phyloP scores from a whole-genome alignment of 2,329 filamentous ascomycete species.

The Beauveria pseudobassiana region DNA sequence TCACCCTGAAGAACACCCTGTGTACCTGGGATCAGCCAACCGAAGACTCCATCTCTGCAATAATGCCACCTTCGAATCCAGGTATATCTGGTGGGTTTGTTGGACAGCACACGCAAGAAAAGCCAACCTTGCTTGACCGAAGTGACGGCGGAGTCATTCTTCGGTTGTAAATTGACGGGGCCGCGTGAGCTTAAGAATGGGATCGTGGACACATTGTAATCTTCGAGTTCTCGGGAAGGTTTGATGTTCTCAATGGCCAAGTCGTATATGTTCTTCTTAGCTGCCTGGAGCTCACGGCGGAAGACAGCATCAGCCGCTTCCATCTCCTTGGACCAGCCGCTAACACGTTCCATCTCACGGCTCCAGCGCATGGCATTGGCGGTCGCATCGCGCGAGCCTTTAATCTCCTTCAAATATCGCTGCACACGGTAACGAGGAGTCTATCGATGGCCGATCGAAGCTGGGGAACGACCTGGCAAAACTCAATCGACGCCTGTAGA shows the following conservation, averaged over 20 bases:
- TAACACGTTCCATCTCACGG: slow-evolving; percentile 81
- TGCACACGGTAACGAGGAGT: slow-evolving; percentile 75
- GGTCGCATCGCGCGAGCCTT: slow-evolving; percentile 58
- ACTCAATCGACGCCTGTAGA: slow-evolving; percentile 87
- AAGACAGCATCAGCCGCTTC: slow-evolving; percentile 81
- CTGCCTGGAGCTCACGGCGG: slow-evolving; percentile 69
- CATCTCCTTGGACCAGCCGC: slow-evolving; percentile 92
- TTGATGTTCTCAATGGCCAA: slow-evolving; percentile 61
- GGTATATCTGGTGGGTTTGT: slow-evolving; percentile 81
- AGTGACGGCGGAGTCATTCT: slow-evolving; percentile 41
- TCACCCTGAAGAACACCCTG: slow-evolving; percentile 92
- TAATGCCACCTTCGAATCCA: slow-evolving; percentile 96
- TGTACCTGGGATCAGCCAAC: slow-evolving; percentile 78
- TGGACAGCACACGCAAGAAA: slow-evolving; percentile 70
- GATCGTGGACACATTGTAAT: slow-evolving; percentile 85
- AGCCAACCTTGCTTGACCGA: slow-evolving; percentile 93
- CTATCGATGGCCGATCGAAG: slow-evolving; percentile 78
- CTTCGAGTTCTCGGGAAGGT: slow-evolving; percentile 86
- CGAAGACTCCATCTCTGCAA: slow-evolving; percentile 90
- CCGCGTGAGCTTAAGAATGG: slow-evolving; percentile 71
- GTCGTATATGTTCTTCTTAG: slow-evolving; percentile 76
- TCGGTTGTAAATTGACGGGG: slow-evolving; percentile 55
- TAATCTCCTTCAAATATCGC: slow-evolving; percentile 85
- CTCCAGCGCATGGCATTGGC: slow-evolving; percentile 59
- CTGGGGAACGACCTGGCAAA: slow-evolving; percentile 80